phyloP scores from a whole-genome alignment of 2,329 filamentous ascomycete species.

The Fonsecaea multimorphosa region DNA sequence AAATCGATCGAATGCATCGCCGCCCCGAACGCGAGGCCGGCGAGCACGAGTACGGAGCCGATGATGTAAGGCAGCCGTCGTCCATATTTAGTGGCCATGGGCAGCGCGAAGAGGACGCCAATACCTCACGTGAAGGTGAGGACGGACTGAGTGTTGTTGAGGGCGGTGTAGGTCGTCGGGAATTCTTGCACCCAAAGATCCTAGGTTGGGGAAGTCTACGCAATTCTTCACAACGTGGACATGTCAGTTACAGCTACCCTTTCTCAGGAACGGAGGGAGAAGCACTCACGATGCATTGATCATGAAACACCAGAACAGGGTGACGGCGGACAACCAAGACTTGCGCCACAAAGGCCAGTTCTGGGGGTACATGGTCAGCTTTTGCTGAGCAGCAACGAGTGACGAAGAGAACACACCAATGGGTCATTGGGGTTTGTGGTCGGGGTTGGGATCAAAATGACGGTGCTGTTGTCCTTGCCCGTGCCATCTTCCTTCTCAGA shows the following conservation, averaged over 20 bases:
- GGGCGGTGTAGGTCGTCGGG: neutral
- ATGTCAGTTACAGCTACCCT: neutral
- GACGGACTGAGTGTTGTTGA: slow-evolving; percentile 4
- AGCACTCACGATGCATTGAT: slow-evolving; percentile 9
- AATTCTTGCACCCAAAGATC: slow-evolving; percentile 1
- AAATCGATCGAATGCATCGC: slow-evolving; percentile 2
- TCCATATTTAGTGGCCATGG: slow-evolving; percentile 13
- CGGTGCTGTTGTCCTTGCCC: neutral
- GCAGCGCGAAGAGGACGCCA: slow-evolving; percentile 7
- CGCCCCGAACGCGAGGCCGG: slow-evolving; percentile 1
- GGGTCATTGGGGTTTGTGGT: slow-evolving; percentile 11
- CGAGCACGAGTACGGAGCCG: slow-evolving; percentile 1
- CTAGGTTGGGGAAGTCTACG: slow-evolving; percentile 11
- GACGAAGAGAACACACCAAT: neutral
- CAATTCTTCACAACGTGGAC: neutral
- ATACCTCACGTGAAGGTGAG: slow-evolving; percentile 6
- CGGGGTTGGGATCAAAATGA: slow-evolving; percentile 2
- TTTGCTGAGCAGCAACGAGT: neutral
- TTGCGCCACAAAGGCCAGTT: slow-evolving; percentile 12
- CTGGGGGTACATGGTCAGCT: neutral
- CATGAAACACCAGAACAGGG: slow-evolving; percentile 13
- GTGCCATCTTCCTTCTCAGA: neutral
- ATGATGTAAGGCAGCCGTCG: slow-evolving; percentile 7
- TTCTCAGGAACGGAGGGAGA: neutral
- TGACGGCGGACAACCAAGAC: slow-evolving; percentile 7